Base-by-base conservation (phyloP, 2,329 filamentous ascomycete species). In the Ambrosiella beaveri region DNA sequence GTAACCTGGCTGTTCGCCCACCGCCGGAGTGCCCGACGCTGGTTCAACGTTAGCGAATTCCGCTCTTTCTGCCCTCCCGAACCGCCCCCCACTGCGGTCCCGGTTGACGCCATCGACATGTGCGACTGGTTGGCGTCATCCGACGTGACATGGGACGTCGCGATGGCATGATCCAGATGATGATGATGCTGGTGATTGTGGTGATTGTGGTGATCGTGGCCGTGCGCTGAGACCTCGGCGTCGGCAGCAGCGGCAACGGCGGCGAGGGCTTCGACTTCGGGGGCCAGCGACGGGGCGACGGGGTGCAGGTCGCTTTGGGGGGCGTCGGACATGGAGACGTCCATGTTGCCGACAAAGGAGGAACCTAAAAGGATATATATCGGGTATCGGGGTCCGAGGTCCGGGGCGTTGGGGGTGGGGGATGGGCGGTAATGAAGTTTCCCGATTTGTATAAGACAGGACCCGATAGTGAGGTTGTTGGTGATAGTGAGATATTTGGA, bases 21-120 rank as follows among this genome's bases (percentile, higher is more conserved):
- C 62, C 76, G 73, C 27, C 79, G 76, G 56, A 82, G 71, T 35
- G 78, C 77, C 62, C 79, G 77, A 39, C 79, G 78, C 66, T 82
- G 79, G 65, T 82, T 78, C 60, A 82, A 77, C 19, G 79, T 81
- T 57, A 82, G 68, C 1, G 78, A 81, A 63, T 81, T 76, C 8
- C 79, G 77, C 67, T 81, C 78, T 61, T 70, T 15, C n/a, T 54
- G 72, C 3, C 27, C 27, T 27, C 27, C 27, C 27, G 3, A 27
- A 27, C 27, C 27, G 27, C 27, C 3, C 1, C 27, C 27, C 2
- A 2, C 27, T 4, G 27, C 27, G 27, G 27, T 27, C 27, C 27
- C 27, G 3, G 27, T 27, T 27, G 27, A 27, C 8, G 15, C 2
- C 3, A 19, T 11, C 1, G 47, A 51, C 47, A n/a, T 19, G 15